Conservation (phyloP, 2,329 filamentous ascomycete genomes). For the Cylindrodendrum hubeiense region DNA sequence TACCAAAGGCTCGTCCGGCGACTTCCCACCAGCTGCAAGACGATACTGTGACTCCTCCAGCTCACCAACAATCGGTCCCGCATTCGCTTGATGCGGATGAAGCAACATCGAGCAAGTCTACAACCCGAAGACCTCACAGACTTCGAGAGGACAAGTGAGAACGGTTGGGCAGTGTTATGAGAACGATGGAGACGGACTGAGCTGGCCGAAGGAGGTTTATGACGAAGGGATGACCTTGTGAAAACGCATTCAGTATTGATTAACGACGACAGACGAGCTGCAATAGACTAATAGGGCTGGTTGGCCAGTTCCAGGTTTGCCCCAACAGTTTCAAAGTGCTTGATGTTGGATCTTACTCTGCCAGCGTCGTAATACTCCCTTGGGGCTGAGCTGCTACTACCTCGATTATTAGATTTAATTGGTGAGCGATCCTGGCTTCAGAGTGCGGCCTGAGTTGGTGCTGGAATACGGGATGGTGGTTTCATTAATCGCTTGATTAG, state of each 20-base stretch:
- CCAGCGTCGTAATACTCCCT: background rate
- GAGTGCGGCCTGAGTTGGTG: background rate
- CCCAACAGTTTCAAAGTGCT: background rate
- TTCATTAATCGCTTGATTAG: conserved; percentile 18
- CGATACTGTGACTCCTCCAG: conserved; percentile 21
- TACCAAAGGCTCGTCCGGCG: conserved; percentile 13
- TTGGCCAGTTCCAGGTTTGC: background rate
- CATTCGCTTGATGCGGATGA: conserved; percentile 35
- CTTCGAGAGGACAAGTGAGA: conserved; percentile 33
- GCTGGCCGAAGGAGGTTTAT: background rate
- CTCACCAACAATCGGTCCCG: conserved; percentile 7
- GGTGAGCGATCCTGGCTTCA: background rate
- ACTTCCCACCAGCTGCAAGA: conserved; percentile 26
- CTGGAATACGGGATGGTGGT: conserved; percentile 1
- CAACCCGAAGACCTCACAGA: conserved; percentile 26
- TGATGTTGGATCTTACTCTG: background rate
- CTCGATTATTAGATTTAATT: background rate
- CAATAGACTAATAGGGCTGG: conserved; percentile 5
- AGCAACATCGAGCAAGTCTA: conserved; percentile 11
- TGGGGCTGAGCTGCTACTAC: background rate
- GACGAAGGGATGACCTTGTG: conserved; percentile 4
- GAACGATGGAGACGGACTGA: background rate
- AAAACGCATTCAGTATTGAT: conserved; percentile 19
- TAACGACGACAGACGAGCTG: conserved; percentile 14
- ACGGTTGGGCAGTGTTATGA: background rate